These are phyloP conservation scores for Quercus cerris DNA, from an alignment of 306 rosid genomes.

Conservation along the genomic window DNA sequence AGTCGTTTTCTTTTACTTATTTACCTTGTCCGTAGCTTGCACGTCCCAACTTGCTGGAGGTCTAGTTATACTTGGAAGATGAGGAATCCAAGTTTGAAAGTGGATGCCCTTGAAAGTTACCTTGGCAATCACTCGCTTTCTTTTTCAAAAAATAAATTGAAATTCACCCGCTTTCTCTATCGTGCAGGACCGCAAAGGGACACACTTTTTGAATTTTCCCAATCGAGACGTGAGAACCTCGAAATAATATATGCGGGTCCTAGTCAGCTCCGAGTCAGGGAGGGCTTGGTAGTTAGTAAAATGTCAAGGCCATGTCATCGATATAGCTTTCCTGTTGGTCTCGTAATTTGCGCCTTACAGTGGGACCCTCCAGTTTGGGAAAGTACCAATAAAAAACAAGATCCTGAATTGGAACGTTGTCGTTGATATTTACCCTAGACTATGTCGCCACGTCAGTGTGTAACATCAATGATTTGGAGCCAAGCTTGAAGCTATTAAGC, in stretches of 20 bases:
- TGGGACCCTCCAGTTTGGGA: not conserved
- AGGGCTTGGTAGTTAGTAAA: not conserved
- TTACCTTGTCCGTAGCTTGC: not conserved
- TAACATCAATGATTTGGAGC: slow-evolving; percentile 6
- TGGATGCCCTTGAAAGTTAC: not conserved
- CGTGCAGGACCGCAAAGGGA: not conserved
- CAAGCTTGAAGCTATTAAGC: too few species aligned
- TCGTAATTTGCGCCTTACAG: too few species aligned
- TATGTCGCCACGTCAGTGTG: slow-evolving; percentile 8
- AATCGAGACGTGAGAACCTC: too few species aligned
- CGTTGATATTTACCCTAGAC: not conserved
- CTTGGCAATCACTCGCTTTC: not conserved
- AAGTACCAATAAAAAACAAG: too few species aligned
- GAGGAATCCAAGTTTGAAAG: not conserved
- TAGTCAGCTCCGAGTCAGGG: slow-evolving; percentile 17
- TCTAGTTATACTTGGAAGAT: not conserved
- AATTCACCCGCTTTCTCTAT: not conserved
- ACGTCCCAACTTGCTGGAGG: slow-evolving; percentile 10
- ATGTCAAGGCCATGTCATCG: not conserved
- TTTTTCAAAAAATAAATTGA: not conserved
- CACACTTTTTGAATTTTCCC: too few species aligned
- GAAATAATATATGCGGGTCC: not conserved
- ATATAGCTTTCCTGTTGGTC: not conserved
- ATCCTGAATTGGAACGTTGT: not conserved
- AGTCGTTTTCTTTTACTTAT: too few species aligned